Conservation (phyloP, 2,329 filamentous ascomycete genomes). For the Fusarium cyanostomum region DNA sequence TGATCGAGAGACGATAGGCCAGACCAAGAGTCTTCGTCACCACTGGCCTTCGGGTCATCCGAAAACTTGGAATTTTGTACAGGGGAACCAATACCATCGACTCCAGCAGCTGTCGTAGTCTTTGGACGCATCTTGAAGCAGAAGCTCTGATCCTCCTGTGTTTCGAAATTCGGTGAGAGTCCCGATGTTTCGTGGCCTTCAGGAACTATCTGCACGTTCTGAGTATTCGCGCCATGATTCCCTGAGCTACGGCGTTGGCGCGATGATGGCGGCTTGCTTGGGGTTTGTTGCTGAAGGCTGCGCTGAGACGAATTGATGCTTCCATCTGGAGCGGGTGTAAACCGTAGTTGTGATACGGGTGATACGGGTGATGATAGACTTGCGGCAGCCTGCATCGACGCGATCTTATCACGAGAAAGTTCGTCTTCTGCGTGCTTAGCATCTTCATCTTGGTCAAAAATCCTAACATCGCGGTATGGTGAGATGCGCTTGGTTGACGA, state of each 20-base stretch:
- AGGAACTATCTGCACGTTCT: neutral
- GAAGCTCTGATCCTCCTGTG: conserved; percentile 49
- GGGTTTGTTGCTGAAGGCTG: conserved; percentile 10
- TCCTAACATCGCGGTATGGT: conserved; percentile 17
- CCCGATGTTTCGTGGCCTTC: neutral
- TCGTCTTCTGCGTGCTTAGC: conserved; percentile 27
- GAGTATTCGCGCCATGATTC: too few relatives aligned
- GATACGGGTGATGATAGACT: conserved; percentile 45
- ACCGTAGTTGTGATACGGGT: conserved; percentile 40
- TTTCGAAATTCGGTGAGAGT: conserved; percentile 29
- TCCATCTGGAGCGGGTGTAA: conserved; percentile 5
- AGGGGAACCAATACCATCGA: neutral
- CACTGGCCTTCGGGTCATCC: neutral
- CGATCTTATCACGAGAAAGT: conserved; percentile 18
- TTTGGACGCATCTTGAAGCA: conserved; percentile 42
- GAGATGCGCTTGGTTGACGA: conserved; percentile 25
- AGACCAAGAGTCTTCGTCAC: conserved; percentile 31
- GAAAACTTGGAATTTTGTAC: neutral
- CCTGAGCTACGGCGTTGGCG: neutral
- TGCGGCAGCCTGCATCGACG: conserved; percentile 32
- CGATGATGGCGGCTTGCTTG: conserved; percentile 1
- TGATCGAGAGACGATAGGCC: conserved; percentile 24
- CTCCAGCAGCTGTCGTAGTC: neutral
- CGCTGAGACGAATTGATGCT: conserved; percentile 15
- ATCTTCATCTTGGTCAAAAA: neutral